Conservation (phyloP, 1,284 basidiomycete species). For the Coniferiporia weirii region DNA sequence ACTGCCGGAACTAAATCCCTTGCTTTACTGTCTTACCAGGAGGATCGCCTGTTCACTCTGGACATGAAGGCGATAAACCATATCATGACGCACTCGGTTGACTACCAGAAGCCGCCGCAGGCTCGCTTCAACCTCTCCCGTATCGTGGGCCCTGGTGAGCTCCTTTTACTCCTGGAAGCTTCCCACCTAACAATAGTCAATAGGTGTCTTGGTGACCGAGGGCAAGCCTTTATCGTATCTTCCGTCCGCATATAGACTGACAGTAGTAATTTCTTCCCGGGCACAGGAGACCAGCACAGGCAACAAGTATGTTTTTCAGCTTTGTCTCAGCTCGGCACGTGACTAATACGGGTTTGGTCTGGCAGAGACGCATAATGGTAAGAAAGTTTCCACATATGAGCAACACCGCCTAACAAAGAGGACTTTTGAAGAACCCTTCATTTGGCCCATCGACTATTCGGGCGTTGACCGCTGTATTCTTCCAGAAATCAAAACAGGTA, state of each 20-base stretch:
- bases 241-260: not conserved
- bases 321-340: not conserved
- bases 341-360: not conserved
- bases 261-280: not conserved
- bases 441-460: slow-evolving; percentile 20
- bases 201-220: slow-evolving; percentile 17
- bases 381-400: not conserved
- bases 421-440: slow-evolving; percentile 17
- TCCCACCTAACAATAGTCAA: not conserved
- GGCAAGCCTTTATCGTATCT: not conserved
- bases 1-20: not conserved
- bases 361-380: slow-evolving; percentile 16
- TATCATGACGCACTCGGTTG: slow-evolving; percentile 40
- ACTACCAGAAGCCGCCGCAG: slow-evolving; percentile 42
- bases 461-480: slow-evolving; percentile 20
- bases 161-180: not conserved
- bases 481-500: slow-evolving; percentile 20
- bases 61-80: slow-evolving; percentile 48
- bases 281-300: slow-evolving; percentile 15
- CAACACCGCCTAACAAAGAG: not conserved
- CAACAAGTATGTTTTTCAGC: slow-evolving; percentile 6
- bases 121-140: slow-evolving; percentile 33
- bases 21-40: slow-evolving; percentile 24
- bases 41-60: slow-evolving; percentile 37
- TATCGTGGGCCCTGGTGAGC: slow-evolving; percentile 41